These are phyloP conservation scores for Datura wrightii DNA, from an alignment of 257 asterid genomes.

Conservation along the genomic window DNA sequence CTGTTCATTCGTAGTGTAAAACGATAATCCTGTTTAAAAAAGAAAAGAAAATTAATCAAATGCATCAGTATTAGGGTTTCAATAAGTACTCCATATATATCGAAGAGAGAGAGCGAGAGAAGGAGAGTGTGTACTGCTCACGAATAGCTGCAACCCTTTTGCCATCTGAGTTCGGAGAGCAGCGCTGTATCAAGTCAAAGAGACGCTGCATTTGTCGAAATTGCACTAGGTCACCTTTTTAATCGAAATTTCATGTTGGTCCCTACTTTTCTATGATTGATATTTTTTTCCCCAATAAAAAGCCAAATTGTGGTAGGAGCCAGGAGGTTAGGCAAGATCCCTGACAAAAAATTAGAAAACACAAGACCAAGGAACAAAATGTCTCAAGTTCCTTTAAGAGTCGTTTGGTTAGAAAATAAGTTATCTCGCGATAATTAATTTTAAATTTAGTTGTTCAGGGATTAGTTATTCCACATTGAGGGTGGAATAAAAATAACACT, in stretches of 20 bases:
- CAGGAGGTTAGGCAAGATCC: no score
- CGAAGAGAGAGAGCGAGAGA: background rate
- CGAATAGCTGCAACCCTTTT: conserved; percentile 58
- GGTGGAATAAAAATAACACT: no score
- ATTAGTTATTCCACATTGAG: no score
- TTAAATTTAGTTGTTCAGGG: no score
- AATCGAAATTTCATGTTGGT: background rate
- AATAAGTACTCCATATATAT: background rate
- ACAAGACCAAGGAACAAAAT: no score
- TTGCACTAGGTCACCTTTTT: background rate
- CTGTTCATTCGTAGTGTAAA: conserved; percentile 61
- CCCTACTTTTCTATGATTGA: background rate
- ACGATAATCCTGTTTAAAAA: conserved; percentile 60
- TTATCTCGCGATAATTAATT: no score
- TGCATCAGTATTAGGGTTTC: conserved; percentile 14
- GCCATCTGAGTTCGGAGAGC: conserved; percentile 47
- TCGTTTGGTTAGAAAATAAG: no score
- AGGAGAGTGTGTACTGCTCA: conserved; percentile 53
- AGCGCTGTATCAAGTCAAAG: background rate
- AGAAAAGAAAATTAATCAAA: conserved; percentile 15
- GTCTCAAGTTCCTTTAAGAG: no score
- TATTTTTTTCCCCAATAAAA: no score
- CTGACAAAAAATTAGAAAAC: no score
- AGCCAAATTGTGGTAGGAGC: no score
- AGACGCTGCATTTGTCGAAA: background rate